phyloP scores from a whole-genome alignment of 805 yeast species.

The Starmera caribaea region DNA sequence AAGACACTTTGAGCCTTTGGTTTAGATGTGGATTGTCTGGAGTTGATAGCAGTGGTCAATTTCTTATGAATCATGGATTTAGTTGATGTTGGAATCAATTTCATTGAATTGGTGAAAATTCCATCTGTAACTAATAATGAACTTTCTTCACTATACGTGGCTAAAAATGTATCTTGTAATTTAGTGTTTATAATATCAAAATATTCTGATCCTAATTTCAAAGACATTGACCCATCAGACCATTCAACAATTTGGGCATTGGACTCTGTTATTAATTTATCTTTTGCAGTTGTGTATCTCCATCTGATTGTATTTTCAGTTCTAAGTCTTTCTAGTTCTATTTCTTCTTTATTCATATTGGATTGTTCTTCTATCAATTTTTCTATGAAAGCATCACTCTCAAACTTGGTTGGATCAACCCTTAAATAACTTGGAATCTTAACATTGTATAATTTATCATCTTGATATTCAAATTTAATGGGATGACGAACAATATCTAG shows the following conservation, averaged over 20 bases:
- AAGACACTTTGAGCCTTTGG: conserved; percentile 30
- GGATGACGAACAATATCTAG: conserved; percentile 37
- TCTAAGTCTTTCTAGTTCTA: conserved; percentile 52
- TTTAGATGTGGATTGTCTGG: conserved; percentile 22
- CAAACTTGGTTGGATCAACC: conserved; percentile 82
- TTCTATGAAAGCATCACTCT: conserved; percentile 57
- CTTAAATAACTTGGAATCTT: conserved; percentile 77
- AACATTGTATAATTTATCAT: conserved; percentile 35
- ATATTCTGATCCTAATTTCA: conserved; percentile 79
- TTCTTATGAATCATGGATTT: conserved; percentile 72
- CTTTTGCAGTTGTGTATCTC: conserved; percentile 63
- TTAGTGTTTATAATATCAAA: conserved; percentile 68
- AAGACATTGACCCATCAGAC: conserved; percentile 85
- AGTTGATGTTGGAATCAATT: conserved; percentile 87
- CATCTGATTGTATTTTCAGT: conserved; percentile 88
- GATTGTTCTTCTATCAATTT: conserved; percentile 29
- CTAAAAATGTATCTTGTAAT: conserved; percentile 61
- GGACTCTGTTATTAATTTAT: conserved; percentile 67
- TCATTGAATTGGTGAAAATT: conserved; percentile 53
- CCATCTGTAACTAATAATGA: conserved; percentile 64
- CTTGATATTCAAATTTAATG: conserved; percentile 22
- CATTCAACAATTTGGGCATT: conserved; percentile 87
- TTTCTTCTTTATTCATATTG: conserved; percentile 34
- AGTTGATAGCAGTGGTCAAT: conserved; percentile 58
- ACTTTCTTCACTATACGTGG: conserved; percentile 59